Evolutionary conservation across 2,329 filamentous ascomycete genomes (phyloP).

Genomic region (Akanthomyces uredinophilus): DNA sequence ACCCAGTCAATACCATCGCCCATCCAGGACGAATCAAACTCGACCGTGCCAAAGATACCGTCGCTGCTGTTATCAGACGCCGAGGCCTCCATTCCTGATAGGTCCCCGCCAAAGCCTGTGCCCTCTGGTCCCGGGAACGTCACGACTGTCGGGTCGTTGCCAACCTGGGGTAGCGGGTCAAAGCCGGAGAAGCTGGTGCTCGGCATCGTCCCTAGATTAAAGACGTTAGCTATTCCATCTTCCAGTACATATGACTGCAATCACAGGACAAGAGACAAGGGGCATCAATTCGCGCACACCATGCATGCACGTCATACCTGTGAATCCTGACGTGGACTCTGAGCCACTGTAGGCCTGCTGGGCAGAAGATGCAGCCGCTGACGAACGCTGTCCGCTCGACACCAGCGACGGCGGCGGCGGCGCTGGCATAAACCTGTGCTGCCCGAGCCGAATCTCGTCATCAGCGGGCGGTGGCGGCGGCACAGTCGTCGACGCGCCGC

Average conservation of each 20-base stretch:
- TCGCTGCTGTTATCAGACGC: slow-evolving; percentile 21
- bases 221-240: not conserved
- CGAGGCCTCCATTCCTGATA: not conserved
- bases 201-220: not conserved
- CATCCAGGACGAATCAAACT: slow-evolving; percentile 35
- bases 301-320: not conserved
- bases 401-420: slow-evolving; percentile 1
- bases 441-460: slow-evolving; percentile 1
- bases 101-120: not conserved
- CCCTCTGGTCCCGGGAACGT: slow-evolving; percentile 7
- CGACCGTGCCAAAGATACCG: slow-evolving; percentile 19
- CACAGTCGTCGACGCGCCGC: not conserved
- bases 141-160: not conserved
- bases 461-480: not conserved
- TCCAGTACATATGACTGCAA: not conserved
- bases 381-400: slow-evolving; percentile 3
- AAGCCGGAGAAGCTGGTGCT: not conserved
- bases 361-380: not conserved
- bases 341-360: not conserved
- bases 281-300: not conserved
- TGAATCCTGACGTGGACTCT: not conserved
- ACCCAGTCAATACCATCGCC: slow-evolving; percentile 36
- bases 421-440: not conserved
- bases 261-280: not conserved
- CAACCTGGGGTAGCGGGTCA: slow-evolving; percentile 6